Evolutionary conservation across 1,284 basidiomycete genomes (phyloP), one percentile per base, ranked within the genome.

Genomic region (Hemileia vastatrix): DNA sequence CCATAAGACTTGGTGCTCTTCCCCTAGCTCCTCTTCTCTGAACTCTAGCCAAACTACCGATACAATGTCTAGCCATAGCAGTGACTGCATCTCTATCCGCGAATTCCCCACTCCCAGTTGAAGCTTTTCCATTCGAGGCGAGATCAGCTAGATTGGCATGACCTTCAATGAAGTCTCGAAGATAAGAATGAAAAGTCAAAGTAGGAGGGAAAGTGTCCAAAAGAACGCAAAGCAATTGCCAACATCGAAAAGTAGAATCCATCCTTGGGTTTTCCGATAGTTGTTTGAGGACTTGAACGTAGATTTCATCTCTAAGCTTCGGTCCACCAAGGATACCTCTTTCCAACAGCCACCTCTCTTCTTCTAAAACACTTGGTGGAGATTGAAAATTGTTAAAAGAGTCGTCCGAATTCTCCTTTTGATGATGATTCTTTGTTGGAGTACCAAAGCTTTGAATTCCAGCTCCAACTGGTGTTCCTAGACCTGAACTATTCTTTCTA

Each of bases 201-300:
- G 88, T 91, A 0, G 91, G 91, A 2, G 88, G 87, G 74, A 94
- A 94, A 1, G 88, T 86, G 58, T 88, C 83, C 15, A 92, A 80
- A 27, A 92, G 78, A 0, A 93, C 90, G 72, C 89, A 93, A 36
- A 94, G 78, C 50, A 94, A 78, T 72, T 94, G 91, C 87, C 90
- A 94, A 27, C 90, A 91, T 68, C 85, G 86, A 77, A 92, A 90
- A 33, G 84, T 76, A 68, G 87, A 86, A 70, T 91, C 88, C 83
- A 84, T 79, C 73, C 81, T 86, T 2, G 88, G 84, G 73, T 94
- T 94, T 50, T 81, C 82, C 2, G 82, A 88, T 18, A 94, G 77
- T 77, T 94, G 91, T 75, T 94, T 94, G 82, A 93, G 85, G 32
- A 90, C 70, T 70, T 94, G 91, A 69, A 88, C 91, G 70, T 89